A percentile compares a stretch with the other conserved stretches of the same genome.
These are phyloP conservation scores for Saccharomycopsis sp. DNA, from an alignment of 805 yeast genomes.

Conservation along the genomic window DNA sequence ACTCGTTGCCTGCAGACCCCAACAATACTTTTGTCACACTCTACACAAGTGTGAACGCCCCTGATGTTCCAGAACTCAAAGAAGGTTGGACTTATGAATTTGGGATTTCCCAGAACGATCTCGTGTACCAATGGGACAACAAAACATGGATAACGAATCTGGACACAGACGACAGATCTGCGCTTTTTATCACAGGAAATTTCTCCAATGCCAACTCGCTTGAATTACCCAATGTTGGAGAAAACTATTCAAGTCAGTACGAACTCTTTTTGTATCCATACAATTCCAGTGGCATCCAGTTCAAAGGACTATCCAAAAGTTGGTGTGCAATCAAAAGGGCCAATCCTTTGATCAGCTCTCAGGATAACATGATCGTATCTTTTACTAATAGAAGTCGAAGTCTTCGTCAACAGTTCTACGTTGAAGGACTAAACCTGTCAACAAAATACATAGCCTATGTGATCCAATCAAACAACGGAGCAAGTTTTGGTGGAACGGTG, in stretches of 20 bases:
- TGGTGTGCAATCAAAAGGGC: slow-evolving; percentile 61
- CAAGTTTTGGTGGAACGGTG: slow-evolving; percentile 54
- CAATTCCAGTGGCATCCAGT: slow-evolving; percentile 30
- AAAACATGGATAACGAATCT: slow-evolving; percentile 48
- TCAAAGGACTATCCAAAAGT: slow-evolving; percentile 41
- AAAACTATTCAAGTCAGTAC: slow-evolving; percentile 23
- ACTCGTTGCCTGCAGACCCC: slow-evolving; percentile 12
- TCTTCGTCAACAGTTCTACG: slow-evolving; percentile 53
- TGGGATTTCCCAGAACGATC: slow-evolving; percentile 56
- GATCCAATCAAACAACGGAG: slow-evolving; percentile 40
- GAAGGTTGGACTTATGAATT: slow-evolving; percentile 54
- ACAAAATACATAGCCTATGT: slow-evolving; percentile 61
- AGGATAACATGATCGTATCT: slow-evolving; percentile 28
- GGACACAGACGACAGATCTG: slow-evolving; percentile 66
- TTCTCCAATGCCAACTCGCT: slow-evolving; percentile 28
- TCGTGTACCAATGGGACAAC: slow-evolving; percentile 65
- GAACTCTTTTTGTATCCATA: slow-evolving; percentile 43
- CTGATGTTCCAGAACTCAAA: slow-evolving; percentile 3
- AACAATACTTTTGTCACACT: slow-evolving; percentile 19
- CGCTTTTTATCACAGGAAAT: slow-evolving; percentile 56
- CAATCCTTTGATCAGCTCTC: slow-evolving; percentile 33
- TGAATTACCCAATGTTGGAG: slow-evolving; percentile 16
- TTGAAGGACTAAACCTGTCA: slow-evolving; percentile 53
- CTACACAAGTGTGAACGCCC: slow-evolving; percentile 16
- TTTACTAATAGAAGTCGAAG: slow-evolving; percentile 42